A percentile compares a stretch with the other conserved stretches of the same genome.
Conservation (phyloP, 2,329 filamentous ascomycete genomes). For the Pseudovirgaria hyperparasitica region DNA sequence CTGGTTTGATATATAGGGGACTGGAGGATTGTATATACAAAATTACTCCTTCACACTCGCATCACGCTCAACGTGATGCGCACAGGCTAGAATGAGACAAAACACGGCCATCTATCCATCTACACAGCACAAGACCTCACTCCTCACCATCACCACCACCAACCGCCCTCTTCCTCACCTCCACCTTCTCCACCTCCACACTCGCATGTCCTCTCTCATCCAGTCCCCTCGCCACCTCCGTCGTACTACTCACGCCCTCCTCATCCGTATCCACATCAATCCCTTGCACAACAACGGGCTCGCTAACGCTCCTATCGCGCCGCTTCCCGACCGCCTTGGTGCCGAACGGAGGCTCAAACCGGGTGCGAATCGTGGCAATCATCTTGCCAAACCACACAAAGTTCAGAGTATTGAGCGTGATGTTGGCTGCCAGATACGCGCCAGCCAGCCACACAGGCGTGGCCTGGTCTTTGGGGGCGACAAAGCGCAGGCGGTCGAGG, state of each 20-base stretch:
- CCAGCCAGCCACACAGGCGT: conserved; percentile 58
- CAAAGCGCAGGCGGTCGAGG: conserved; percentile 29
- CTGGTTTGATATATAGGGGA: too few species aligned
- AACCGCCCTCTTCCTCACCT: too few species aligned
- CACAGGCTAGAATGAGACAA: too few species aligned
- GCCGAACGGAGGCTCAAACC: conserved; percentile 50
- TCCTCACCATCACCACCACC: too few species aligned
- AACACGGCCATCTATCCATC: too few species aligned
- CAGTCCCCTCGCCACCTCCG: conserved; percentile 6
- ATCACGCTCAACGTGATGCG: too few species aligned
- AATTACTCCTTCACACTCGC: too few species aligned
- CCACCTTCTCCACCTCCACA: conserved; percentile 9
- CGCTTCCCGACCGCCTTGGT: conserved; percentile 22
- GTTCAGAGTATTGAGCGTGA: conserved; percentile 63
- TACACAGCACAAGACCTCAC: too few species aligned
- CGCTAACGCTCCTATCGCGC: conserved; percentile 5
- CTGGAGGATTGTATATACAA: too few species aligned
- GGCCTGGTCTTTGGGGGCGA: conserved; percentile 14
- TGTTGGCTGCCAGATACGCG: conserved; percentile 57
- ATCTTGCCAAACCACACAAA: conserved; percentile 83
- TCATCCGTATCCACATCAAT: conserved; percentile 8
- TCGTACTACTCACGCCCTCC: conserved; percentile 8
- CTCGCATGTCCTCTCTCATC: conserved; percentile 13
- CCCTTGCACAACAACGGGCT: conserved; percentile 6
- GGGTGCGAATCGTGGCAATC: conserved; percentile 65